These are phyloP conservation scores for Ceratorhiza oryzae-sativae DNA, from an alignment of 1,284 basidiomycete species.

Conservation along the genomic window DNA sequence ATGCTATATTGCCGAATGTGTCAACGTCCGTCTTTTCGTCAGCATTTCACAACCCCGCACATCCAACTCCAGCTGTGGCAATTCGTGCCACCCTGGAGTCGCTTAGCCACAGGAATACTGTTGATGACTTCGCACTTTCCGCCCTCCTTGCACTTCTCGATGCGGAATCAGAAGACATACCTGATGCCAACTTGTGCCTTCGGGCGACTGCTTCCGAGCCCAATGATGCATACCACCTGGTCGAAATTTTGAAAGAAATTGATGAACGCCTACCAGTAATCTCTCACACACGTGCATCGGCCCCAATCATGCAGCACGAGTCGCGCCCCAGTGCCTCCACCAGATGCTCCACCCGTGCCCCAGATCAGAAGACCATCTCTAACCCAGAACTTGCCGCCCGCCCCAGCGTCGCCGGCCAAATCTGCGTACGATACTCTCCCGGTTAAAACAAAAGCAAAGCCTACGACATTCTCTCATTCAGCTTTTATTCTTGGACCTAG, in stretches of 20 bases:
- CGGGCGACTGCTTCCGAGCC: constrained; percentile 34
- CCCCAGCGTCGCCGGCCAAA: neutral
- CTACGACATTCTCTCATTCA: neutral
- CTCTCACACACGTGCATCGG: neutral
- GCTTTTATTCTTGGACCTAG: constrained; percentile 6
- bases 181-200: constrained; percentile 39
- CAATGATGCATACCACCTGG: constrained; percentile 35
- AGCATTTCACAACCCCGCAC: constrained; percentile 19
- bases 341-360: constrained; percentile 2
- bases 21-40: constrained; percentile 25
- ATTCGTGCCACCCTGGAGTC: constrained; percentile 25
- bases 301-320: neutral
- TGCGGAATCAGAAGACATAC: neutral
- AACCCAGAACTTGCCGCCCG: neutral
- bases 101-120: constrained; percentile 18
- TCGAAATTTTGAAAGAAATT: constrained; percentile 38
- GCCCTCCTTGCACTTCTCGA: constrained; percentile 16
- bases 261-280: constrained; percentile 31
- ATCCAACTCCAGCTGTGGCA: constrained; percentile 26
- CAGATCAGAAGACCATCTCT: neutral
- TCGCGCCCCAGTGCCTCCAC: constrained; percentile 10
- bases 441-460: neutral
- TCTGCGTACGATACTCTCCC: constrained; percentile 24
- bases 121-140: constrained; percentile 36
- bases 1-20: constrained; percentile 26